Base-by-base conservation (phyloP, 345 rosid genomes). In the Lepidium africanum region DNA sequence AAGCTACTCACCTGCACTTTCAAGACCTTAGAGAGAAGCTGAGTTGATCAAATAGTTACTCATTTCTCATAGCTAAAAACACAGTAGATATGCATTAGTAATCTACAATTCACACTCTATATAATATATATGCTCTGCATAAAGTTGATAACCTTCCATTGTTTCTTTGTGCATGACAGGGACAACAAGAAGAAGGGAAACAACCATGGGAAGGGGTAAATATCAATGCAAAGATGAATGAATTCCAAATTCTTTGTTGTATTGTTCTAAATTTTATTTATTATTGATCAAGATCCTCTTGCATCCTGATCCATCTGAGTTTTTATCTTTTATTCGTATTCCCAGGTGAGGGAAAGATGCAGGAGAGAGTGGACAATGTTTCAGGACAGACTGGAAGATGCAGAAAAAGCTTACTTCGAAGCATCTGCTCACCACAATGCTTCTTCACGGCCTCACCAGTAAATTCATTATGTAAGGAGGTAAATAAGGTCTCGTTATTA, bases 311-410 rank as follows among this genome's bases (percentile, higher is more conserved):
- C 5, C 17, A 3, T 58, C 30, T 14, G 30, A 37, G 8, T 27
- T 10, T 27, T 14, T 7, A 30, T 39, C 2, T 12, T 5, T 14
- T 11, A 10, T 50, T 9, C 1, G 5, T 3, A 0, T 50, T 35
- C 6, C 10, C 80, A 92, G 96, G 98, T 90, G 67, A 85, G 92
- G 72, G 87, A 84, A 69, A 84, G 98, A 73, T 93, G 98, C 74
- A 80, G 79, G 62, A 84, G 66, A 53, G 98, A 93, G 76, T 93
- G 98, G 98, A 57, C 63, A 3, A 86, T 85, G 84, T 90, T 93
- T 50, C 91, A 83, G 49, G 84, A 85, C 32, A 80, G 98, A 48
- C 16, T 90, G 62, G 52, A 67, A 0, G 25, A 50, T 16, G 96
- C 98, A 19, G 90, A 93, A 79, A 86, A 70, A 65, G 77, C 85